Base-by-base conservation (phyloP, 2,329 filamentous ascomycete species). In the Aspergillus sclerotialis region DNA sequence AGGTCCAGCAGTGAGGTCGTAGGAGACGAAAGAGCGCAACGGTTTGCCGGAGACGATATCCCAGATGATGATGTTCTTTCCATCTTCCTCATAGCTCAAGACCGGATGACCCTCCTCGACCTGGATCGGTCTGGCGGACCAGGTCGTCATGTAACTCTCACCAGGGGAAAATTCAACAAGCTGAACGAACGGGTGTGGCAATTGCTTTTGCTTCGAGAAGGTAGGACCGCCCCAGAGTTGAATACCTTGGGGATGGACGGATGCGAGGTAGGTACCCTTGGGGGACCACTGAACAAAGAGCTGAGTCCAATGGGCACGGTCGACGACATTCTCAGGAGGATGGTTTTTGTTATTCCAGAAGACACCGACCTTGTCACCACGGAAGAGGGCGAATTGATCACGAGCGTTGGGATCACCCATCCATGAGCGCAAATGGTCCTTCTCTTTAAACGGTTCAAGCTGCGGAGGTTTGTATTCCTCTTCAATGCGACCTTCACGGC, bases 11-110 rank as follows among this genome's bases (percentile, higher is more conserved):
- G 59, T 43, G 28, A 85, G 68, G 48, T 98, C 92, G 44, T 94
- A 76, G 49, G 90, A 94, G 44, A 86, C 80, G 58, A 98, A 98
- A 0, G 92, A 96, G 44, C 92, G 84, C 32, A 98, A 75, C 37
- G 90, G 87, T 61, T 90, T 84, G 52, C 79, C 81, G 7, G 90
- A 92, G 33, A 85, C 84, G 43, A 96, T 82, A 56, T 96, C 90
- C 92, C 92, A 98, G 56, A 98, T 89, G 56, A 98, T 84, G 64
- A 96, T 96, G 75, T 96, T 95, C 75, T 96, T 96, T 64, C 92
- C 92, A 52, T 98, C 90, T 56, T 98, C 92, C 55, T 96, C 92
- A 40, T 88, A 72, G 3, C 85, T 81, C 32, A 95, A 73, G n/a
- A 83, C 71, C 2, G 84, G 82, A 61, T 94, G 84, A 45, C 84